Conservation (phyloP, 441 rosid genomes). For the Flueggea neowawraea region DNA sequence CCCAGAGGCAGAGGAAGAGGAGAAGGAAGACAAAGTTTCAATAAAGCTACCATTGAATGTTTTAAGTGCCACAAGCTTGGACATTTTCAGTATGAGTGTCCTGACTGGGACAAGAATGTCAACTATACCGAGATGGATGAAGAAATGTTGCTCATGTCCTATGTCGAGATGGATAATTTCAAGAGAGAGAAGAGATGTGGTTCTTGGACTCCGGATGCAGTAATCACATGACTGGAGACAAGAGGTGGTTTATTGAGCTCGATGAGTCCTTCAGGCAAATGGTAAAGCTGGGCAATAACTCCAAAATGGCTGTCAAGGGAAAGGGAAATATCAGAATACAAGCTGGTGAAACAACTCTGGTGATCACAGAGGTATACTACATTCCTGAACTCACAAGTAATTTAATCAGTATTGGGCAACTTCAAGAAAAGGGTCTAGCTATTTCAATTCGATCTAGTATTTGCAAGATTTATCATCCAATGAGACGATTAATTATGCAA, state of each 20-base stretch:
- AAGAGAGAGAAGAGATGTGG: neutral
- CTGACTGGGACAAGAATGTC: neutral
- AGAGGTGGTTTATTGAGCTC: neutral
- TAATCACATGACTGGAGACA: neutral
- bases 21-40: neutral
- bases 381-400: too few species aligned
- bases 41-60: conserved; percentile 1
- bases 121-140: neutral
- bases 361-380: too few species aligned
- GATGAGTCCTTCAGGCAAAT: neutral
- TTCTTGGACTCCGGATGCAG: neutral
- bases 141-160: conserved; percentile 6
- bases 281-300: conserved; percentile 1
- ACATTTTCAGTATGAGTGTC: conserved; percentile 10
- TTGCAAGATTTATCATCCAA: too few species aligned
- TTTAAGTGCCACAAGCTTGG: neutral
- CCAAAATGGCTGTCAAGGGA: neutral
- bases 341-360: too few species aligned
- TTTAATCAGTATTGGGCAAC: too few species aligned
- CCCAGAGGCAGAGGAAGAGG: neutral
- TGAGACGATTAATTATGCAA: too few species aligned
- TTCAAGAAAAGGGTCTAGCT: too few species aligned
- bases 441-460: too few species aligned
- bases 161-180: neutral
- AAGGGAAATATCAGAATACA: too few species aligned